phyloP scores from a whole-genome alignment of 805 yeast genomes.

The Diddensiella santjacobensis region DNA sequence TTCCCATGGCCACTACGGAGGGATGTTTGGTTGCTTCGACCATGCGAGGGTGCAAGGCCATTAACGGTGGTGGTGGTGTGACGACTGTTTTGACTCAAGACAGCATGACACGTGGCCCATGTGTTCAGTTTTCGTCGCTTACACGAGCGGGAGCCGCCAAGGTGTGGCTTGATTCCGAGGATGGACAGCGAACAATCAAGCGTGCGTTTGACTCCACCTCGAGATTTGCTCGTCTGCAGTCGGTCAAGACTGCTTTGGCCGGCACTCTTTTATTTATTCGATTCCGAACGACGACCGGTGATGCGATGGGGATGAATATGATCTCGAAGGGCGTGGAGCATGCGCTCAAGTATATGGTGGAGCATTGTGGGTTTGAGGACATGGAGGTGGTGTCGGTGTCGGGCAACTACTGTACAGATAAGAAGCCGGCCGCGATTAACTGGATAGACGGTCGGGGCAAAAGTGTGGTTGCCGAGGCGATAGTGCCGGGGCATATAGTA shows the following conservation, averaged over 20 bases:
- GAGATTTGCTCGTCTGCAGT: slow-evolving; percentile 91
- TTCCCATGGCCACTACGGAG: slow-evolving; percentile 99
- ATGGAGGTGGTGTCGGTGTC: slow-evolving; percentile 91
- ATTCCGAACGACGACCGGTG: slow-evolving; percentile 98
- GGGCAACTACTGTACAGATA: slow-evolving; percentile 97
- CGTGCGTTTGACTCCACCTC: slow-evolving; percentile 93
- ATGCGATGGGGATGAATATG: slow-evolving; percentile 99
- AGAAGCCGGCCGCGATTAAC: slow-evolving; percentile 95
- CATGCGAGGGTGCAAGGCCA: slow-evolving; percentile 98
- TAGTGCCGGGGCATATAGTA: slow-evolving; percentile 79
- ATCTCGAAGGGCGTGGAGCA: slow-evolving; percentile 96
- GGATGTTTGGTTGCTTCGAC: slow-evolving; percentile 98
- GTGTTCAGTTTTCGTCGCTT: slow-evolving; percentile 83
- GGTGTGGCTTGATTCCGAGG: slow-evolving; percentile 92
- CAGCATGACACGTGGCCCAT: slow-evolving; percentile 99
- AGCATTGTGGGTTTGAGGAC: slow-evolving; percentile 87
- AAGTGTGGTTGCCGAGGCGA: slow-evolving; percentile 94
- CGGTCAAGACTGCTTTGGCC: slow-evolving; percentile 88
- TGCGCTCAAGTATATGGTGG: slow-evolving; percentile 78
- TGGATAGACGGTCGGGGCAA: slow-evolving; percentile 99
- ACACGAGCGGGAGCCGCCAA: slow-evolving; percentile 91
- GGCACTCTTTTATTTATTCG: slow-evolving; percentile 86
- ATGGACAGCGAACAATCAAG: slow-evolving; percentile 78
- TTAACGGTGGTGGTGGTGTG: slow-evolving; percentile 96
- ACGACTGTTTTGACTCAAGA: slow-evolving; percentile 87